Conservation (phyloP, 2,329 filamentous ascomycete species). For the Sclerotinia trifoliorum region DNA sequence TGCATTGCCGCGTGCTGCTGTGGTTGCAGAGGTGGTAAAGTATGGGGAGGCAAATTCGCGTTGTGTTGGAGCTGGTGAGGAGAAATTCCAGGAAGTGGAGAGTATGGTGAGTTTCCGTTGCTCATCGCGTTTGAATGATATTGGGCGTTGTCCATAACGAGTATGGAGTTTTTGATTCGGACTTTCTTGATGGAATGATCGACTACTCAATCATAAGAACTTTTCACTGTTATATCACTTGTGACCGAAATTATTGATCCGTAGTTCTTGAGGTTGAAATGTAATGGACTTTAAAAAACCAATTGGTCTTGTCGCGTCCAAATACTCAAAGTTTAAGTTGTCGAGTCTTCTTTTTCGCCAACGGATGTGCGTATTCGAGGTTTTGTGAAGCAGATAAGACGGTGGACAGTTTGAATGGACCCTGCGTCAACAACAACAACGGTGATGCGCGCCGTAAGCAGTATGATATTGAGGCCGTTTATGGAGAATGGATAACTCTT, state of each 20-base stretch:
- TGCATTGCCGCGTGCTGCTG: slow-evolving; percentile 50
- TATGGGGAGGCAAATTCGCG: slow-evolving; percentile 50
- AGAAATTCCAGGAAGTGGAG: slow-evolving; percentile 37
- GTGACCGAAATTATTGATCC: slow-evolving; percentile 3
- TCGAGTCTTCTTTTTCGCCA: slow-evolving; percentile 12
- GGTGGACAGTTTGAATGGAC: slow-evolving; percentile 1
- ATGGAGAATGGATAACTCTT: slow-evolving; percentile 15
- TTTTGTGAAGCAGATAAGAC: neutral
- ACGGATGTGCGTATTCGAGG: neutral
- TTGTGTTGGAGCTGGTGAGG: slow-evolving; percentile 43
- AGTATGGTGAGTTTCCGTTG: slow-evolving; percentile 35
- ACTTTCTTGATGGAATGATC: slow-evolving; percentile 6
- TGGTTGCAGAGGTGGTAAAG: slow-evolving; percentile 55
- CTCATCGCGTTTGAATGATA: slow-evolving; percentile 38
- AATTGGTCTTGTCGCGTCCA: slow-evolving; percentile 14
- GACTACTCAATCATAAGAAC: slow-evolving; percentile 20
- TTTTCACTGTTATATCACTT: neutral
- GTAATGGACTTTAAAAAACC: neutral
- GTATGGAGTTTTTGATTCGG: slow-evolving; percentile 9
- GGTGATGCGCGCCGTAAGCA: slow-evolving; percentile 12
- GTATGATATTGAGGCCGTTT: slow-evolving; percentile 11
- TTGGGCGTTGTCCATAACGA: slow-evolving; percentile 36
- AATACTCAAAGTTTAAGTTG: neutral
- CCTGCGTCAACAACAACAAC: neutral
- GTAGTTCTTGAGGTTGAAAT: neutral